Evolutionary conservation across 2,329 filamentous ascomycete species (phyloP).

Genomic region (Talaromyces sp.): DNA sequence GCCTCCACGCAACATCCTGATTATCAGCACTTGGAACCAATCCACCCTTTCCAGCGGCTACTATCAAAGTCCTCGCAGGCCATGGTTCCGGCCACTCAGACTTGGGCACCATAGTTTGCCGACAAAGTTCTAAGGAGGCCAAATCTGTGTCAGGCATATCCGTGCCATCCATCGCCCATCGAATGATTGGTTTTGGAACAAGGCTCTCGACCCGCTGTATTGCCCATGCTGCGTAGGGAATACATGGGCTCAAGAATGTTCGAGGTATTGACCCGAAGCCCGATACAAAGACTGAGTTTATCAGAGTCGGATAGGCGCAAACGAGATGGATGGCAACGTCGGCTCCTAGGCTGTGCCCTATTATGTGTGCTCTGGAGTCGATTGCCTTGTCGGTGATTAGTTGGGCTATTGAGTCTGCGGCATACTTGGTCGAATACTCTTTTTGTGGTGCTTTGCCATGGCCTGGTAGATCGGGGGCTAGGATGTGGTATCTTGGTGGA

Average conservation of each 20-base stretch:
- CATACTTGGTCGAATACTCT: background rate
- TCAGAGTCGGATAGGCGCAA: constrained; percentile 2
- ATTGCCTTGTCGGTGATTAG: constrained; percentile 5
- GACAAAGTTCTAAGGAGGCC: constrained; percentile 9
- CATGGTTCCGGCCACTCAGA: constrained; percentile 9
- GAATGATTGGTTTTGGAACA: constrained; percentile 1
- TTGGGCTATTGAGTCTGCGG: background rate
- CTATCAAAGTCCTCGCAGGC: constrained; percentile 10
- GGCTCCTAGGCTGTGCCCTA: constrained; percentile 14
- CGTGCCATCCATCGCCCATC: constrained; percentile 14
- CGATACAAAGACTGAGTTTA: constrained; percentile 11
- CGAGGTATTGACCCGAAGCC: constrained; percentile 7
- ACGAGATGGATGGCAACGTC: constrained; percentile 9
- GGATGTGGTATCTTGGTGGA: background rate
- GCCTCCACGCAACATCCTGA: background rate
- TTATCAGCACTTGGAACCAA: constrained; percentile 9
- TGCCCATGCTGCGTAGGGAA: constrained; percentile 11
- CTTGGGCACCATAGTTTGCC: constrained; percentile 1
- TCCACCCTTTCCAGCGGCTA: constrained; percentile 12
- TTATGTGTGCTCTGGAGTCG: constrained; percentile 6
- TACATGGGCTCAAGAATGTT: constrained; percentile 4
- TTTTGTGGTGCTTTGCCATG: background rate
- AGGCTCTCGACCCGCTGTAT: constrained; percentile 8
- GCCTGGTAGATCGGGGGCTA: background rate
- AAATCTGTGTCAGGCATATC: constrained; percentile 8